Evolutionary conservation across 2,329 filamentous ascomycete genomes (phyloP).

Genomic region (Aspergillus jensenii): DNA sequence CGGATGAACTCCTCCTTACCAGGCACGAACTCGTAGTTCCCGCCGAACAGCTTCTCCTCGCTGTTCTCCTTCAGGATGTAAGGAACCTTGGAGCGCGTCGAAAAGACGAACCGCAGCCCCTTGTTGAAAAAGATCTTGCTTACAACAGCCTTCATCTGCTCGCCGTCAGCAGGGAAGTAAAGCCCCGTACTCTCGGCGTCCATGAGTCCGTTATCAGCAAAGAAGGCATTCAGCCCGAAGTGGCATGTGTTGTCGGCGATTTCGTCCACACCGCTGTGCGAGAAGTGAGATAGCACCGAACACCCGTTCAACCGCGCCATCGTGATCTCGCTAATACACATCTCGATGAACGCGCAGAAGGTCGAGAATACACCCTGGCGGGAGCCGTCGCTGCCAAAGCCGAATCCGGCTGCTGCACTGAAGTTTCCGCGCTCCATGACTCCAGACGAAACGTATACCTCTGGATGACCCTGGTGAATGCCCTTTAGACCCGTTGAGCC

Average conservation of each 20-base stretch:
- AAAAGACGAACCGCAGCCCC: constrained; percentile 40
- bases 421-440: constrained; percentile 45
- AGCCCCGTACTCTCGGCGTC: constrained; percentile 35
- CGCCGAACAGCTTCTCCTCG: constrained; percentile 36
- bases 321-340: constrained; percentile 42
- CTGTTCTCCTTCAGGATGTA: constrained; percentile 39
- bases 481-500: constrained; percentile 42
- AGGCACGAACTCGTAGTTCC: constrained; percentile 37
- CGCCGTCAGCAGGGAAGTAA: constrained; percentile 43
- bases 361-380: constrained; percentile 42
- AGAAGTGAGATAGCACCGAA: constrained; percentile 41
- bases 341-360: constrained; percentile 43
- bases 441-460: constrained; percentile 39
- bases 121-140: constrained; percentile 39
- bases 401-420: constrained; percentile 41
- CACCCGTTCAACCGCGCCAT: constrained; percentile 42
- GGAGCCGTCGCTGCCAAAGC: constrained; percentile 35
- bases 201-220: constrained; percentile 42
- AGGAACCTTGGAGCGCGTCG: constrained; percentile 40
- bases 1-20: constrained; percentile 42
- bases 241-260: constrained; percentile 46
- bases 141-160: constrained; percentile 42
- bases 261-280: constrained; percentile 42
- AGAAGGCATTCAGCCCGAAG: constrained; percentile 43
- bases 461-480: constrained; percentile 37